Conservation (phyloP, 1,139 yeast species). For the Magnusiomyces suaveolens region DNA sequence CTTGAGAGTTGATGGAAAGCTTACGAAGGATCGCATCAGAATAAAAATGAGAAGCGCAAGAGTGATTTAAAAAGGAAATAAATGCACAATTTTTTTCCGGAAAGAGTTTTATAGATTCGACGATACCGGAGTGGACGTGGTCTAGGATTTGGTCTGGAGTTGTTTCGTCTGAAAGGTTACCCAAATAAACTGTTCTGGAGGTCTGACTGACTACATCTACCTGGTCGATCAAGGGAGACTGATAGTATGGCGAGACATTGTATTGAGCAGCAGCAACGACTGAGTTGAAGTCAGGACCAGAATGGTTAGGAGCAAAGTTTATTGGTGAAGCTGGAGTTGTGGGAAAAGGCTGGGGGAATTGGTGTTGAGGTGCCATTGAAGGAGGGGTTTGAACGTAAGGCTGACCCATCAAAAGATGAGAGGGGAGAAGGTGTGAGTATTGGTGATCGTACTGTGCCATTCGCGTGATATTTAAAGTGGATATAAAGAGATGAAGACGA, state of each 20-base stretch:
- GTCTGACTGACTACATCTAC: too few species aligned
- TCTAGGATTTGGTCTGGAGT: constrained; percentile 75
- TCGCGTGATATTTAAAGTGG: constrained; percentile 4
- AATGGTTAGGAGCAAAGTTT: constrained; percentile 3
- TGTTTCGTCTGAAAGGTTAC: constrained; percentile 73
- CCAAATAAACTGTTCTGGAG: constrained; percentile 75
- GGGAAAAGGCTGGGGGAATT: constrained; percentile 1
- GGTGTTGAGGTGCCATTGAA: constrained; percentile 1
- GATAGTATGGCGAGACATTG: constrained; percentile 1
- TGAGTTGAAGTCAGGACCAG: background rate
- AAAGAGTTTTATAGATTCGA: constrained; percentile 55
- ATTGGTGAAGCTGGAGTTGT: constrained; percentile 5
- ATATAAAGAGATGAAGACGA: background rate
- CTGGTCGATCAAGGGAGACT: constrained; percentile 46
- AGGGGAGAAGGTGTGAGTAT: constrained; percentile 53
- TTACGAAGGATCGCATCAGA: constrained; percentile 43
- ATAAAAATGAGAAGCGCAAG: constrained; percentile 39
- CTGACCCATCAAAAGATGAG: constrained; percentile 56
- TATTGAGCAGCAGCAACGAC: background rate
- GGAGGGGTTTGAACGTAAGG: constrained; percentile 45
- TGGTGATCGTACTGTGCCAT: constrained; percentile 32
- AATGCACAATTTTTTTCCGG: constrained; percentile 43
- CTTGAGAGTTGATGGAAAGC: constrained; percentile 42
- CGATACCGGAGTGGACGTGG: constrained; percentile 83
- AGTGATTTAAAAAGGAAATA: constrained; percentile 40